These are phyloP conservation scores for Nasturtium officinale DNA, from an alignment of 345 rosid species.

Conservation along the genomic window DNA sequence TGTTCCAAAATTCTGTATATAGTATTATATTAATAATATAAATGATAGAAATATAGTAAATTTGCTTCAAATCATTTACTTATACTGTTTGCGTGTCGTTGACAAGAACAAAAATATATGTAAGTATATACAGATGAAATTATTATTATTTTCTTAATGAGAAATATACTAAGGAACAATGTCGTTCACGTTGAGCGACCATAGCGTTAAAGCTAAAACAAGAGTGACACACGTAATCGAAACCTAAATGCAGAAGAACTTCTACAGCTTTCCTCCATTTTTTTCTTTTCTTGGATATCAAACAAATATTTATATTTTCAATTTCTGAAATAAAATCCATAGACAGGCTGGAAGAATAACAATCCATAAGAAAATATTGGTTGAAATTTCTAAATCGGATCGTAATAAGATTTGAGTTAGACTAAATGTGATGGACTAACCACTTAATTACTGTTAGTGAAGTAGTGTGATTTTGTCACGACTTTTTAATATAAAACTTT, in stretches of 20 bases:
- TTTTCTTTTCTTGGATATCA: neutral
- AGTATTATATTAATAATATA: neutral
- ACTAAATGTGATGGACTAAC: slow-evolving; percentile 6
- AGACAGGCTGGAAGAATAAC: neutral
- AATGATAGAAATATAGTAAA: neutral
- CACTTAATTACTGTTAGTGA: slow-evolving; percentile 3
- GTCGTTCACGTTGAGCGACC: slow-evolving; percentile 46
- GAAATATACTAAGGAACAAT: slow-evolving; percentile 25
- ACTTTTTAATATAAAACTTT: neutral
- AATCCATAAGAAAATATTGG: slow-evolving; percentile 7
- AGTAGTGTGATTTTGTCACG: slow-evolving; percentile 1
- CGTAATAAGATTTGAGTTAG: neutral
- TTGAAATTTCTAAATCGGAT: neutral
- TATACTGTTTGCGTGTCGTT: slow-evolving; percentile 17
- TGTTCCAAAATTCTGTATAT: neutral
- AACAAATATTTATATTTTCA: neutral
- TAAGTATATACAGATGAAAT: neutral
- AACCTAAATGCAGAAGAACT: slow-evolving; percentile 18
- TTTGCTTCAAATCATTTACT: neutral
- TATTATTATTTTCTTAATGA: slow-evolving; percentile 8
- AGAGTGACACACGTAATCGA: slow-evolving; percentile 37
- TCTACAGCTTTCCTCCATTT: slow-evolving; percentile 16
- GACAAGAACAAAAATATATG: neutral
- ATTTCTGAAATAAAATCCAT: neutral
- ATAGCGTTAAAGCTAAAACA: slow-evolving; percentile 40